Percentiles rank a stretch among this genome's conserved stretches.
These are phyloP conservation scores for Macrolepiota dolichaula DNA, from an alignment of 768 basidiomycete genomes.

Conservation along the genomic window DNA sequence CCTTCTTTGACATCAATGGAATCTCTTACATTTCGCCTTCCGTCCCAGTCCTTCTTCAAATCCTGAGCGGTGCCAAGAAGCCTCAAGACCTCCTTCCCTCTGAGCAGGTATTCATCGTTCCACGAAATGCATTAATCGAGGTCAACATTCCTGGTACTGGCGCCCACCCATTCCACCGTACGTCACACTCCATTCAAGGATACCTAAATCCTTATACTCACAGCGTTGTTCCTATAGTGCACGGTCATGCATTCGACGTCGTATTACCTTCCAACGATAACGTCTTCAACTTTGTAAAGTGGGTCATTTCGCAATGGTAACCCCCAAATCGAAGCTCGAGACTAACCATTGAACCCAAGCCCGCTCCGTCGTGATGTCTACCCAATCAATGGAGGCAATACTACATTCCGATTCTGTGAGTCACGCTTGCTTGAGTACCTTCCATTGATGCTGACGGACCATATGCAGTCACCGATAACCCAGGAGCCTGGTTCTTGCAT, in stretches of 20 bases:
- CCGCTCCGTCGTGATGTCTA: slow-evolving; percentile 17
- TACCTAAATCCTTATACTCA: neutral
- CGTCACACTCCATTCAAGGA: neutral
- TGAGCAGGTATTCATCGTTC: slow-evolving; percentile 19
- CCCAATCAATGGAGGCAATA: slow-evolving; percentile 13
- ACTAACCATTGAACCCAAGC: slow-evolving; percentile 4
- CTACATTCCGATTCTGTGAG: slow-evolving; percentile 18
- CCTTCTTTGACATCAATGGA: slow-evolving; percentile 17
- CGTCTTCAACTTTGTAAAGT: slow-evolving; percentile 11
- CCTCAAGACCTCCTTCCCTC: slow-evolving; percentile 27
- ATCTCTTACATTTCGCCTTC: slow-evolving; percentile 24
- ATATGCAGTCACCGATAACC: slow-evolving; percentile 48
- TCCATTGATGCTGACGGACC: neutral
- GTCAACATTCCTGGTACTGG: slow-evolving; percentile 38
- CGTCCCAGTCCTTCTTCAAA: slow-evolving; percentile 38
- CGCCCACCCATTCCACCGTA: slow-evolving; percentile 11
- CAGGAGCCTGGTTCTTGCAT: slow-evolving; percentile 50
- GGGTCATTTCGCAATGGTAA: slow-evolving; percentile 8
- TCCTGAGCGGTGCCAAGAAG: slow-evolving; percentile 18
- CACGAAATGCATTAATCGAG: slow-evolving; percentile 44
- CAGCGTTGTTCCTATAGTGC: slow-evolving; percentile 8
- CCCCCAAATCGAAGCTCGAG: neutral
- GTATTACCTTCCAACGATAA: slow-evolving; percentile 8
- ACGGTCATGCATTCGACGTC: slow-evolving; percentile 17
- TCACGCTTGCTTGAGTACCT: too few relatives aligned